These are phyloP conservation scores for Paraglomus occultum DNA, from an alignment of 192 early-diverging fungal species.

Conservation along the genomic window DNA sequence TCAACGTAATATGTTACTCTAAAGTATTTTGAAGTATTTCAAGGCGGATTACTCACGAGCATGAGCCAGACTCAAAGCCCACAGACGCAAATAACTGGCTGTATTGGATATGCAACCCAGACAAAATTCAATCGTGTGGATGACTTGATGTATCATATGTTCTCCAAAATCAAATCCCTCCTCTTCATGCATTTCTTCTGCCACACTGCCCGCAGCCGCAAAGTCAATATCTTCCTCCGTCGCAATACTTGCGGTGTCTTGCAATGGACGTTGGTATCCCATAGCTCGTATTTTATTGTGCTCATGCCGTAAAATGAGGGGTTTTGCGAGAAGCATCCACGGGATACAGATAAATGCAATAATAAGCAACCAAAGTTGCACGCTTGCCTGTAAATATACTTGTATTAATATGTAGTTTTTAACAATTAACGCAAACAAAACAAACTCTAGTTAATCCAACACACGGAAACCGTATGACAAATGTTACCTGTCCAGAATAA, in stretches of 20 bases:
- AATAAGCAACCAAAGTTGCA: conserved; percentile 81
- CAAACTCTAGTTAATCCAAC: neutral
- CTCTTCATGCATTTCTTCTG: conserved; percentile 62
- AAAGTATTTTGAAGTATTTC: conserved; percentile 3
- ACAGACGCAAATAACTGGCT: conserved; percentile 96
- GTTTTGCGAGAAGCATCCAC: conserved; percentile 96
- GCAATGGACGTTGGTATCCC: conserved; percentile 69
- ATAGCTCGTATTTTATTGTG: conserved; percentile 70
- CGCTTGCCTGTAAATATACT: conserved; percentile 41
- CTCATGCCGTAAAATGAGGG: conserved; percentile 78
- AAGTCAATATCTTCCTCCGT: conserved; percentile 41
- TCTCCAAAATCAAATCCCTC: conserved; percentile 93
- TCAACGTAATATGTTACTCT: conserved; percentile 1
- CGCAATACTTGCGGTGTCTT: conserved; percentile 45
- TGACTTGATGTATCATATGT: conserved; percentile 94
- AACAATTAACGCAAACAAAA: neutral
- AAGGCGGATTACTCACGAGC: conserved; percentile 61
- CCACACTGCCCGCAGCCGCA: conserved; percentile 51
- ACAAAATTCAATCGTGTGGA: conserved; percentile 99
- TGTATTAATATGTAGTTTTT: neutral
- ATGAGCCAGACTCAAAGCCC: conserved; percentile 97
- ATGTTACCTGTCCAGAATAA: conserved; percentile 79
- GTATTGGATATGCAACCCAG: conserved; percentile 97
- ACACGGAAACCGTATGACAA: neutral
- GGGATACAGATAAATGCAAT: conserved; percentile 89